Evolutionary conservation across 768 basidiomycete species (phyloP).

Genomic region (Panus rudis): DNA sequence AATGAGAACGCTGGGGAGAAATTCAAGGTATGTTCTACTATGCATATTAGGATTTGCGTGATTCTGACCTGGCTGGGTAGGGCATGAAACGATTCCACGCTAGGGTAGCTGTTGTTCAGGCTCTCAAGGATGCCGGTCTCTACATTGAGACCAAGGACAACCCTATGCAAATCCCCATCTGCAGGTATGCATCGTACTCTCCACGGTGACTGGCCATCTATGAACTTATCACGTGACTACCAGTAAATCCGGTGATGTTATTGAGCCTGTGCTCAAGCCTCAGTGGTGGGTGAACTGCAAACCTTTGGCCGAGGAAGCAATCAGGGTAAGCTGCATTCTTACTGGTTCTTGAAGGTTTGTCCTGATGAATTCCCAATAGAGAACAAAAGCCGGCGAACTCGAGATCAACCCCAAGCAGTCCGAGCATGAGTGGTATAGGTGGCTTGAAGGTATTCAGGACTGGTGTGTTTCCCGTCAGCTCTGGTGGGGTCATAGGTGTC

Average conservation of each 20-base stretch:
- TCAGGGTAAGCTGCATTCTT: conserved; percentile 48
- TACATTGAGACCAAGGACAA: conserved; percentile 93
- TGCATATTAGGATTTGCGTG: not conserved
- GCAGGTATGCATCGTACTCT: conserved; percentile 46
- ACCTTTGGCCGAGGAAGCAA: conserved; percentile 82
- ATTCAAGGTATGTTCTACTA: conserved; percentile 53
- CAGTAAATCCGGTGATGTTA: conserved; percentile 94
- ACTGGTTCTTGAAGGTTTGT: not conserved
- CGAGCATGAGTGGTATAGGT: conserved; percentile 92
- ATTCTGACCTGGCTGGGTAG: conserved; percentile 28
- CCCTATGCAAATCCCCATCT: conserved; percentile 94
- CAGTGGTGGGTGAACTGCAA: conserved; percentile 99
- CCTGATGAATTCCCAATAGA: conserved; percentile 36
- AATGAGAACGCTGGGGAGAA: conserved; percentile 80
- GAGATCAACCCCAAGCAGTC: conserved; percentile 76
- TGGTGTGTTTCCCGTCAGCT: conserved; percentile 99
- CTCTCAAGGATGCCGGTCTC: conserved; percentile 74
- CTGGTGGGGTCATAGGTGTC: conserved; percentile 98
- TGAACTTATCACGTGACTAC: not conserved
- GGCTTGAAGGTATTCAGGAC: conserved; percentile 93
- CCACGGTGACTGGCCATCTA: not conserved
- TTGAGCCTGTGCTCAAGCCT: conserved; percentile 91
- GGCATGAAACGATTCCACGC: conserved; percentile 99
- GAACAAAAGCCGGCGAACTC: conserved; percentile 84
- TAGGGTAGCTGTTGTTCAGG: conserved; percentile 74